Conservation (phyloP, 164 flowering plant genomes). For the Chloranthus sessilifolius region DNA sequence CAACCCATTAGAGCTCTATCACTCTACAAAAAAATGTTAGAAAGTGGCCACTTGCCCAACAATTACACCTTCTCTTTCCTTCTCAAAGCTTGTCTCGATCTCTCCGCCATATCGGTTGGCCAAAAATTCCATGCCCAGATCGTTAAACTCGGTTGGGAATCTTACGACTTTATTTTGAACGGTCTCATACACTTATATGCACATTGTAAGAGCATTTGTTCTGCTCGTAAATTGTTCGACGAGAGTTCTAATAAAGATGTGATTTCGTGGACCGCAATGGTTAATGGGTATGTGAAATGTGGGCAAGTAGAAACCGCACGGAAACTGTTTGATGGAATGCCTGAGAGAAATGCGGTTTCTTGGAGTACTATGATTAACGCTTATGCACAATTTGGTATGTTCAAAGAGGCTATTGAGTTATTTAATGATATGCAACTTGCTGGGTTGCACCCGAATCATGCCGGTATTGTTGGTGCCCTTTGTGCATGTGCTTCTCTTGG, state of each 20-base stretch:
- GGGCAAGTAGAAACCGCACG: conserved; percentile 33
- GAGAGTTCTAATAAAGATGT: conserved; percentile 43
- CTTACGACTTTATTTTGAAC: conserved; percentile 63
- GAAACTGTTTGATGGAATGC: conserved; percentile 56
- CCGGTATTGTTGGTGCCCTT: conserved; percentile 39
- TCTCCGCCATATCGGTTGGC: conserved; percentile 22
- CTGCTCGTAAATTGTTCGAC: conserved; percentile 50
- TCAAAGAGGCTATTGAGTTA: conserved; percentile 36
- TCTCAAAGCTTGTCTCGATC: conserved; percentile 38
- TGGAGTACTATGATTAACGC: conserved; percentile 58
- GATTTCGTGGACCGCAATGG: conserved; percentile 56
- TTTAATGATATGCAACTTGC: conserved; percentile 35
- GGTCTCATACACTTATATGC: conserved; percentile 57
- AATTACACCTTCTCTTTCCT: conserved; percentile 72
- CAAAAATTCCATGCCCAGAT: conserved; percentile 31
- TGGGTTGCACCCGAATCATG: conserved; percentile 42
- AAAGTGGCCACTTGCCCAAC: conserved; percentile 34
- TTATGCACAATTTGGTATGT: conserved; percentile 36
- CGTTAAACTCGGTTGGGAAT: conserved; percentile 57
- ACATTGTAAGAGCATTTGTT: conserved; percentile 30
- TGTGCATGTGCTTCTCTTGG: conserved; percentile 48
- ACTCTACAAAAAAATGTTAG: conserved; percentile 38
- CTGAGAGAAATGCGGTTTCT: conserved; percentile 47
- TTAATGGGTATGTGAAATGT: conserved; percentile 51
- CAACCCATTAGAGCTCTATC: conserved; percentile 28